These are phyloP conservation scores for Rhododendron kiyosumense DNA, from an alignment of 148 eudicot species.

Conservation along the genomic window DNA sequence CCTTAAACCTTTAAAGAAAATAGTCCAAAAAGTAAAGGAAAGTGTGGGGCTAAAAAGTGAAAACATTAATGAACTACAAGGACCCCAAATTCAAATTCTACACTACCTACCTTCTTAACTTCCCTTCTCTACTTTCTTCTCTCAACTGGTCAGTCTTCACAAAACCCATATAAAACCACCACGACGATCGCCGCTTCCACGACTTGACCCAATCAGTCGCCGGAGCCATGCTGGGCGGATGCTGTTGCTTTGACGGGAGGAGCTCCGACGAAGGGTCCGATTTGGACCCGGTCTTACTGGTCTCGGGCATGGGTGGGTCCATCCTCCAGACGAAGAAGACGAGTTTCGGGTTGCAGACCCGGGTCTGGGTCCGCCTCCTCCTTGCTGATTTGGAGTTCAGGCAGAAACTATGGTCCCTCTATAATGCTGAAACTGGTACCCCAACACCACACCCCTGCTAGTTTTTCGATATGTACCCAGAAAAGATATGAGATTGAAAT, in stretches of 20 bases:
- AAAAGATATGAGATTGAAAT: neutral
- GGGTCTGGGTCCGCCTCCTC: conserved; percentile 85
- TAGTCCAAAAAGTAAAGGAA: neutral
- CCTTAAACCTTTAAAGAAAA: neutral
- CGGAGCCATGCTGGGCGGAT: conserved; percentile 16
- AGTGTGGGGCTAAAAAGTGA: neutral
- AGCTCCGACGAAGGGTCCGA: conserved; percentile 32
- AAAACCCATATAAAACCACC: neutral
- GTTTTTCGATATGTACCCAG: neutral
- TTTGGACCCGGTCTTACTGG: conserved; percentile 64
- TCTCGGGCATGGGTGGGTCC: conserved; percentile 75
- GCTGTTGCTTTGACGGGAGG: conserved; percentile 34
- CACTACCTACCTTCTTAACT: neutral
- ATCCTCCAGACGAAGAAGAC: conserved; percentile 60
- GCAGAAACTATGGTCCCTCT: conserved; percentile 68
- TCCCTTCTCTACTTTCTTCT: neutral
- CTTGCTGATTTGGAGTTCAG: conserved; percentile 83
- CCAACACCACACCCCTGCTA: neutral
- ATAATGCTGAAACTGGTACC: conserved; percentile 65
- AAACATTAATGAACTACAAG: neutral
- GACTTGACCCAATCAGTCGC: neutral
- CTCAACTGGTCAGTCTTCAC: neutral
- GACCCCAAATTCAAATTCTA: neutral
- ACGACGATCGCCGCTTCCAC: neutral
- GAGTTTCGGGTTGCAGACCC: conserved; percentile 47